Evolutionary conservation across 176 grass and related monocot genomes (phyloP).

Genomic region (Aegilops longissima): DNA sequence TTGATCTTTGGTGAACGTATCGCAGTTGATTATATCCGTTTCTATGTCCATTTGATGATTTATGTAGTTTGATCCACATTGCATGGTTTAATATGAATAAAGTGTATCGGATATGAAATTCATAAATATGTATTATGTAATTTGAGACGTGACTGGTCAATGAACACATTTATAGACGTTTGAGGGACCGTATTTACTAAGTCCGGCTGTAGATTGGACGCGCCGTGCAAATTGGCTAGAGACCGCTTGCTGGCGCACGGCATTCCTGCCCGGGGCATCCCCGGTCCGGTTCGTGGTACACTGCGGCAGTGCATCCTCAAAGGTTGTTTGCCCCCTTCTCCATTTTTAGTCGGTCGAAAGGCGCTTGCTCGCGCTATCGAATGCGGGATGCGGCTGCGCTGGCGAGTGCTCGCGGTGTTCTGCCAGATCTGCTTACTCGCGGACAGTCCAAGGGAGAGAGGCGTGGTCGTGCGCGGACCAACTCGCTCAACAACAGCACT

Average conservation of each 20-base stretch:
- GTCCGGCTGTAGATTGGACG: background rate
- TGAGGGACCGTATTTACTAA: no score
- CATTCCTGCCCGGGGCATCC: background rate
- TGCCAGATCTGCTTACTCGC: background rate
- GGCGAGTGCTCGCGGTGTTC: background rate
- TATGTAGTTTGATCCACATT: no score
- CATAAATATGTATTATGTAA: rapidly evolving
- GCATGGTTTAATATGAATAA: no score
- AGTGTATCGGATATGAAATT: no score
- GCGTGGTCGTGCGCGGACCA: background rate
- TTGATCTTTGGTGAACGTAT: no score
- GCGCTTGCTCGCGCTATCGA: background rate
- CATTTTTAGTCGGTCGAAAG: background rate
- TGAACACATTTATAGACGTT: no score
- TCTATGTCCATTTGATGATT: no score
- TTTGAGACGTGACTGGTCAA: no score
- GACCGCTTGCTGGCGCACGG: background rate
- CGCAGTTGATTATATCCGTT: no score
- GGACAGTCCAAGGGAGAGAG: background rate
- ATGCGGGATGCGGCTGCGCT: background rate
- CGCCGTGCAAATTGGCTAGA: background rate
- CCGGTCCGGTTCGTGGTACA: no score
- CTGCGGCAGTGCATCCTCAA: background rate
- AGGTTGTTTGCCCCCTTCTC: background rate
- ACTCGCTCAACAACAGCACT: background rate